phyloP scores from a whole-genome alignment of 2,329 filamentous ascomycete species.

The Mycosphaerella sp. region DNA sequence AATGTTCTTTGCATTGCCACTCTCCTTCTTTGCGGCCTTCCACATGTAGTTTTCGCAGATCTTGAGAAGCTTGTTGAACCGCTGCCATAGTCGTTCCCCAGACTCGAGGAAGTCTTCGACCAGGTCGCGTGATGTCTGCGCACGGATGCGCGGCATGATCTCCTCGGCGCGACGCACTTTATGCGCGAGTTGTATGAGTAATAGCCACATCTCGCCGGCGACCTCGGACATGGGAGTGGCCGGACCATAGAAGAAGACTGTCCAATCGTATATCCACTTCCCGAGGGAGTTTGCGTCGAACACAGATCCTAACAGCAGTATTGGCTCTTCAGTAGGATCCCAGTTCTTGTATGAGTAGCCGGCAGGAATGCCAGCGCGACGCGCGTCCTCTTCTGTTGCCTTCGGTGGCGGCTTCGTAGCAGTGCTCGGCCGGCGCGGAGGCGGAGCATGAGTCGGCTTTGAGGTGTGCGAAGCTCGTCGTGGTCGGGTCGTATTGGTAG shows the following conservation, averaged over 20 bases:
- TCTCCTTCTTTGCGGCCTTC: constrained; percentile 70
- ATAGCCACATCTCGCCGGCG: constrained; percentile 89
- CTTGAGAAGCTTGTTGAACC: constrained; percentile 80
- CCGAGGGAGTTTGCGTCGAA: constrained; percentile 96
- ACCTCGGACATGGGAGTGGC: constrained; percentile 80
- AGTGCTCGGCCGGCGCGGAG: constrained; percentile 38
- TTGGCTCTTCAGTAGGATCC: constrained; percentile 90
- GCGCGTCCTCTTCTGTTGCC: constrained; percentile 61
- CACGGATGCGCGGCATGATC: constrained; percentile 63
- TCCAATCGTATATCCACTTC: constrained; percentile 99
- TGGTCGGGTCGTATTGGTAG: constrained; percentile 29
- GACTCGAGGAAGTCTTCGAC: constrained; percentile 86
- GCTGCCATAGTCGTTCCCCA: constrained; percentile 78
- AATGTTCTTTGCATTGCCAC: constrained; percentile 53
- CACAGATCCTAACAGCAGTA: constrained; percentile 87
- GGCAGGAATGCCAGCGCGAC: constrained; percentile 63
- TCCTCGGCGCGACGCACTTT: constrained; percentile 91
- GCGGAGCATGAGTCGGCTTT: constrained; percentile 48
- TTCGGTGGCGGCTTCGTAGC: constrained; percentile 36
- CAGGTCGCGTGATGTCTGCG: constrained; percentile 66
- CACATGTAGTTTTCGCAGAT: constrained; percentile 93
- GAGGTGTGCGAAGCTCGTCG: constrained; percentile 43
- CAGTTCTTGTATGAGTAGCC: constrained; percentile 98
- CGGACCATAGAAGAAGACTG: constrained; percentile 79
- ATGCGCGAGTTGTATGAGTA: constrained; percentile 86